These are phyloP conservation scores for Colletotrichum graminicola DNA, from an alignment of 2,329 filamentous ascomycete genomes.

Conservation along the genomic window DNA sequence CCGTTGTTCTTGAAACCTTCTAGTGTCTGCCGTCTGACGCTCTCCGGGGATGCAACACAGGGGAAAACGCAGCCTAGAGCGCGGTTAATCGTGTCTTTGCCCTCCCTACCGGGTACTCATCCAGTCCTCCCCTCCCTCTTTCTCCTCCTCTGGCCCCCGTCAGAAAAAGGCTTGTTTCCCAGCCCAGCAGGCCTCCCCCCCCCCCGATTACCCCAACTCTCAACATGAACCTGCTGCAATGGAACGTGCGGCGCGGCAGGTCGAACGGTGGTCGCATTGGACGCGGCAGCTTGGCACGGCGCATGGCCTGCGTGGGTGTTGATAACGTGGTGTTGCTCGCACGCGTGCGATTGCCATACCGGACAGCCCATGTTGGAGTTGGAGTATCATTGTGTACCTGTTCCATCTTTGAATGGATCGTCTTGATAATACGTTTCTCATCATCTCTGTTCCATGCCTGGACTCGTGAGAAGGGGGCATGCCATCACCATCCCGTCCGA, in stretches of 20 bases:
- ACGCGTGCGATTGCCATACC: no score
- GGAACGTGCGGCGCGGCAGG: slow-evolving; percentile 14
- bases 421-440: no score
- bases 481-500: slow-evolving; percentile 5
- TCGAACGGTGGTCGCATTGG: neutral
- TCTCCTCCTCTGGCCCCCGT: neutral
- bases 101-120: no score
- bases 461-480: neutral
- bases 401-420: no score
- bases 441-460: neutral
- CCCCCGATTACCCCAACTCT: neutral
- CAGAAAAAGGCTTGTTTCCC: slow-evolving; percentile 34
- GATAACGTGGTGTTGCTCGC: no score
- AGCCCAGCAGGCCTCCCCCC: neutral
- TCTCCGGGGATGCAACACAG: neutral
- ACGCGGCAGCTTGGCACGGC: neutral
- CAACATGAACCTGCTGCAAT: slow-evolving; percentile 5
- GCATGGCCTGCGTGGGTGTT: neutral
- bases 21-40: neutral
- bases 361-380: no score
- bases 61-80: slow-evolving; percentile 12
- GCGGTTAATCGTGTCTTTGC: slow-evolving; percentile 1
- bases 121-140: no score
- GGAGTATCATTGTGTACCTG: no score
- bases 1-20: neutral